Conservation (phyloP, 768 basidiomycete species). For the Termitomyces sp. region DNA sequence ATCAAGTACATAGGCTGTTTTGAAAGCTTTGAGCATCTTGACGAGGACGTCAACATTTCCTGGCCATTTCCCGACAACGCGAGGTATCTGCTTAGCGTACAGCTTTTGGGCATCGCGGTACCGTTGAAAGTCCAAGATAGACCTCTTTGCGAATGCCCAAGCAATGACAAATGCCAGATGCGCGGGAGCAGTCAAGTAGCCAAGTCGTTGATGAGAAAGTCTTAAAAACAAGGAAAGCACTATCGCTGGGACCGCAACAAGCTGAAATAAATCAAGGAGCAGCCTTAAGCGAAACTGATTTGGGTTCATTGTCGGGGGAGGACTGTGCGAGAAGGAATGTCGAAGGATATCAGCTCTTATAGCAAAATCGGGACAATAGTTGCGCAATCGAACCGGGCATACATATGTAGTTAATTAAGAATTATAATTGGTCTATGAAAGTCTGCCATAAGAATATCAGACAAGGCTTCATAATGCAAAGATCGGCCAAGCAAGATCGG, state of each 20-base stretch:
- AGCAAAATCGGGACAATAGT: background rate
- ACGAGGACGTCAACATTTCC: conserved; percentile 72
- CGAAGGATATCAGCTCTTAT: background rate
- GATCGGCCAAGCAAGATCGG: conserved; percentile 6
- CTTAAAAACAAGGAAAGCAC: conserved; percentile 25
- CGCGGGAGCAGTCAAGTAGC: conserved; percentile 28
- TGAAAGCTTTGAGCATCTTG: conserved; percentile 47
- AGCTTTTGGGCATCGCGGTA: conserved; percentile 38
- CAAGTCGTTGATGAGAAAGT: conserved; percentile 24
- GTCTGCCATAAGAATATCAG: conserved; percentile 9
- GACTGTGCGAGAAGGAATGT: background rate
- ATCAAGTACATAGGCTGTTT: conserved; percentile 56
- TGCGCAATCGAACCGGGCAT: conserved; percentile 3
- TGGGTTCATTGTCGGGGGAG: conserved; percentile 29
- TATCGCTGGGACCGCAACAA: conserved; percentile 35
- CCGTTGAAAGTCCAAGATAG: conserved; percentile 31
- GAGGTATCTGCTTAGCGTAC: conserved; percentile 48
- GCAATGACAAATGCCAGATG: conserved; percentile 36
- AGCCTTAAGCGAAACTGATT: conserved; percentile 45
- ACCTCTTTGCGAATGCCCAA: conserved; percentile 30
- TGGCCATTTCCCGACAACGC: conserved; percentile 66
- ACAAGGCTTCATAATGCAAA: conserved; percentile 8
- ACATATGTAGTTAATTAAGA: background rate
- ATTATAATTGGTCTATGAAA: conserved; percentile 4
- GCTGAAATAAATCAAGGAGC: conserved; percentile 37